These are phyloP conservation scores for Xylaria acuta DNA, from an alignment of 495 filamentous ascomycete genomes.

Conservation along the genomic window DNA sequence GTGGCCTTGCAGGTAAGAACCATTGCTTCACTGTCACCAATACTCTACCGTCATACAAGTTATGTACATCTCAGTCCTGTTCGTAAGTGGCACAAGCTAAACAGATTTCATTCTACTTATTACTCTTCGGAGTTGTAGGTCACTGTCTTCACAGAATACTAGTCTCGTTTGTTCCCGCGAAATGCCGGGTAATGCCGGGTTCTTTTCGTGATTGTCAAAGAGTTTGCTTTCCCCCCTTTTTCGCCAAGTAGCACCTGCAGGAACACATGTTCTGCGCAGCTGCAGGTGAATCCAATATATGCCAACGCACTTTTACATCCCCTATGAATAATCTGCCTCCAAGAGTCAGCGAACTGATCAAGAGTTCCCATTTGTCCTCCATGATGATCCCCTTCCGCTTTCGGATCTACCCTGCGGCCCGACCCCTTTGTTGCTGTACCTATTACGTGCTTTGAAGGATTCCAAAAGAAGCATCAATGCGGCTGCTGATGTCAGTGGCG, in stretches of 20 bases:
- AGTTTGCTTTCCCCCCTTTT: constrained; percentile 18
- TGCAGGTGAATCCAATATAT: constrained; percentile 14
- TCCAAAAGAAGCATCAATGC: constrained; percentile 2
- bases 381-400: constrained; percentile 15
- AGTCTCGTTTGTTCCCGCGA: background rate
- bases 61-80: background rate
- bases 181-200: constrained; percentile 4
- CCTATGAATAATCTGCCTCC: background rate
- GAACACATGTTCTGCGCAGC: constrained; percentile 21
- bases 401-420: constrained; percentile 25
- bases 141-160: background rate
- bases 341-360: background rate
- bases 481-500: constrained; percentile 26
- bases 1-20: background rate
- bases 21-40: background rate
- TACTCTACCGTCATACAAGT: background rate
- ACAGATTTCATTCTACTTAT: background rate
- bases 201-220: background rate
- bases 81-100: background rate
- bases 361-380: background rate
- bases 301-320: constrained; percentile 5
- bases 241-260: background rate
- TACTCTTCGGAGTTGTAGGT: background rate
- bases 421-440: constrained; percentile 10
- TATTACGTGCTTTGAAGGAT: constrained; percentile 3